Conservation (phyloP, 176 grass and related monocot species). For the Oryza officinalis region DNA sequence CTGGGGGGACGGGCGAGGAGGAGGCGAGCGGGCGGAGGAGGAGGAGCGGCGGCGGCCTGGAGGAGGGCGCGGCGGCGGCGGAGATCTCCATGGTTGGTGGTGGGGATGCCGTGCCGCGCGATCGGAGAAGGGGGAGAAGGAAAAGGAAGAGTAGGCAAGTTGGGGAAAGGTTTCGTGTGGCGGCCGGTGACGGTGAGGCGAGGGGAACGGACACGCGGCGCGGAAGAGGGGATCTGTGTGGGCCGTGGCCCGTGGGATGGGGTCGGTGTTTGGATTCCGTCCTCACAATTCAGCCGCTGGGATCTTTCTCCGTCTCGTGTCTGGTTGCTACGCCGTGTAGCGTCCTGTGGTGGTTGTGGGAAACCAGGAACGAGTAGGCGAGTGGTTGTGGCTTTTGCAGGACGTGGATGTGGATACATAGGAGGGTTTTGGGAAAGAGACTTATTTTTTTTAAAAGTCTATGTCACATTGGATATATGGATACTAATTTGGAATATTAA, state of each 20-base stretch:
- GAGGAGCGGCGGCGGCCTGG: constrained; percentile 13
- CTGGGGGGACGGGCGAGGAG: background rate
- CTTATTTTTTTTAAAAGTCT: no score
- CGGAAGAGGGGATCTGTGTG: background rate
- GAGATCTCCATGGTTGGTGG: constrained; percentile 36
- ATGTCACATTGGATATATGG: no score
- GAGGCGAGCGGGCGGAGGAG: constrained; percentile 33
- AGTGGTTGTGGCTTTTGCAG: no score
- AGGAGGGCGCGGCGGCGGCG: constrained; percentile 28
- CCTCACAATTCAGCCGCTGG: background rate
- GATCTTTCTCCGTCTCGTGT: no score
- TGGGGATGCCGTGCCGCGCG: background rate
- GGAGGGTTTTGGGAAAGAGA: no score
- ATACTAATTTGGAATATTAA: no score
- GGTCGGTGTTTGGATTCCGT: constrained; percentile 14
- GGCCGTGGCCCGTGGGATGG: background rate
- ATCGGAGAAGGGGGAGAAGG: background rate
- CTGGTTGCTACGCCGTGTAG: no score
- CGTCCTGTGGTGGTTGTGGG: background rate
- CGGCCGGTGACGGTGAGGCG: background rate
- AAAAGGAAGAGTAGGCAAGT: background rate
- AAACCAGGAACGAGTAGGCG: no score
- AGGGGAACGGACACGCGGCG: background rate
- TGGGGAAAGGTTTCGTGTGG: background rate
- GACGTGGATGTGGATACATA: no score